Conservation (phyloP, 2,329 filamentous ascomycete genomes). For the Paraconiothyrium sp. region DNA sequence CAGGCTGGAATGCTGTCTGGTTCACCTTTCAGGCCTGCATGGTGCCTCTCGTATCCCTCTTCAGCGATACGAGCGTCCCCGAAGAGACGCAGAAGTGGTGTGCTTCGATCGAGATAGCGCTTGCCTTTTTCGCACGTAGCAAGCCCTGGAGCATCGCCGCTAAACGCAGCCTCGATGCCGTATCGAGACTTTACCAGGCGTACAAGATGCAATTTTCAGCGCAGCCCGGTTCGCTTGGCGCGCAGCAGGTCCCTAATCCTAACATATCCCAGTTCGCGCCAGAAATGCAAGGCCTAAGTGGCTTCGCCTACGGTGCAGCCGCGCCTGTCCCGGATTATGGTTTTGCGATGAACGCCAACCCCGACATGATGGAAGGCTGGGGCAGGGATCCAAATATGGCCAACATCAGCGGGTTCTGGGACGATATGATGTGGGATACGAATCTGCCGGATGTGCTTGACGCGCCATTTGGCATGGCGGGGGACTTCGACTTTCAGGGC, state of each 20-base stretch:
- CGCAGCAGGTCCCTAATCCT: constrained; percentile 25
- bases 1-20: constrained; percentile 84
- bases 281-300: constrained; percentile 21
- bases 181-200: constrained; percentile 54
- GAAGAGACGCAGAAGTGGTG: constrained; percentile 55
- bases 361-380: constrained; percentile 32
- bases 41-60: constrained; percentile 79
- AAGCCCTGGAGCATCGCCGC: constrained; percentile 57
- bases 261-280: constrained; percentile 25
- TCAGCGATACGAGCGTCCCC: constrained; percentile 66
- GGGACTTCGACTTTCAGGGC: constrained; percentile 47
- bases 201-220: constrained; percentile 40
- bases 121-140: constrained; percentile 55
- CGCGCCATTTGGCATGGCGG: constrained; percentile 43
- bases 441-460: constrained; percentile 50
- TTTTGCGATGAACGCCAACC: constrained; percentile 35
- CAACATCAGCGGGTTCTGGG: constrained; percentile 47
- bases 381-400: constrained; percentile 41
- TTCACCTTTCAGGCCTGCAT: constrained; percentile 83
- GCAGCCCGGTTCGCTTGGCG: constrained; percentile 5
- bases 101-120: constrained; percentile 52
- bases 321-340: constrained; percentile 30
- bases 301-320: constrained; percentile 37
- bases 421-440: constrained; percentile 55
- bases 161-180: constrained; percentile 54